Evolutionary conservation across 2,329 filamentous ascomycete genomes (phyloP).

Genomic region (Teratosphaeria nubilosa): DNA sequence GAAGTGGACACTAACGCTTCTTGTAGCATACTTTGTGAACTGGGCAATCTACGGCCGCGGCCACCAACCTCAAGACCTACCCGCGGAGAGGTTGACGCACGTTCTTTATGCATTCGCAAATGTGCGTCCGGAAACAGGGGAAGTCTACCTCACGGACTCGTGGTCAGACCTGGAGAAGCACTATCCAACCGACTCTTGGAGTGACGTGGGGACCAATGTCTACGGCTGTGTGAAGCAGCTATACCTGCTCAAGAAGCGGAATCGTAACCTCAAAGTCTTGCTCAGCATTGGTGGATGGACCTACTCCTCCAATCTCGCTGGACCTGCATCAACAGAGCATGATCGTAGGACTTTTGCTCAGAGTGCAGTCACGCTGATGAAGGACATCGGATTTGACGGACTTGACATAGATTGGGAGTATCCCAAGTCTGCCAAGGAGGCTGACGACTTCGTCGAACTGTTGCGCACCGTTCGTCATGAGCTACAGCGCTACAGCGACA

Average conservation of each 20-base stretch:
- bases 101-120: conserved; percentile 89
- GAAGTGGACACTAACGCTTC: background rate
- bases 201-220: conserved; percentile 55
- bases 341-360: conserved; percentile 58
- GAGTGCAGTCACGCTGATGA: conserved; percentile 63
- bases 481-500: conserved; percentile 31
- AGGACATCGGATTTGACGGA: conserved; percentile 62
- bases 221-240: conserved; percentile 73
- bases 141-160: conserved; percentile 62
- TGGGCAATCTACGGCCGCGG: conserved; percentile 59
- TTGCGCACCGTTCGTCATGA: conserved; percentile 29
- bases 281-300: conserved; percentile 79
- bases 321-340: conserved; percentile 52
- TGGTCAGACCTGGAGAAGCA: conserved; percentile 62
- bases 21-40: conserved; percentile 26
- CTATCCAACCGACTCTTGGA: conserved; percentile 58
- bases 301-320: conserved; percentile 66
- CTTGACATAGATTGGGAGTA: conserved; percentile 43
- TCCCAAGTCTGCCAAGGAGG: conserved; percentile 32
- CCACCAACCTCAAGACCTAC: conserved; percentile 75
- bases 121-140: conserved; percentile 64
- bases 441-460: conserved; percentile 29
- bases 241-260: conserved; percentile 62
- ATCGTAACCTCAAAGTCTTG: conserved; percentile 68
- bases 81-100: conserved; percentile 72